Evolutionary conservation across 164 flowering plant species (phyloP).

Genomic region (Vitis amurensis): DNA sequence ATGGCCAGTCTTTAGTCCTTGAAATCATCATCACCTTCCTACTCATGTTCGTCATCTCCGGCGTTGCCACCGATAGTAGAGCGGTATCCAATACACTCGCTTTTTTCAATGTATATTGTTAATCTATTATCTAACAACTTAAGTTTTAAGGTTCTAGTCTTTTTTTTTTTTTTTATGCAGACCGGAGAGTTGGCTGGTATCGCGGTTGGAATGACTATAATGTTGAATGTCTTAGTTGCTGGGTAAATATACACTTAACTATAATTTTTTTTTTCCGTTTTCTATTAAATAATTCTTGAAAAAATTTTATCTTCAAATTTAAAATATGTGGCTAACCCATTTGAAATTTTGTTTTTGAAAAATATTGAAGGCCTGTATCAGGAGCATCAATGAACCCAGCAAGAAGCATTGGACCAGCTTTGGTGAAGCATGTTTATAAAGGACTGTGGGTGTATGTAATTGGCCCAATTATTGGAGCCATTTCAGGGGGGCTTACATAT

Average conservation of each 20-base stretch:
- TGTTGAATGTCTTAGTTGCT: constrained; percentile 34
- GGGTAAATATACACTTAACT: constrained; percentile 23
- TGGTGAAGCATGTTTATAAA: constrained; percentile 26
- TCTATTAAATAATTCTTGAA: no score
- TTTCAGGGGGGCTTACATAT: constrained; percentile 35
- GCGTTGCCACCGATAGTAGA: constrained; percentile 43
- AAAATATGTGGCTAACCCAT: no score
- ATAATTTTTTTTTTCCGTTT: no score
- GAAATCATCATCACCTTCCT: constrained; percentile 54
- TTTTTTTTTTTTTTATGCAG: constrained; percentile 10
- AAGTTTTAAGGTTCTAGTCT: background rate
- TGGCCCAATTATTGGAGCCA: constrained; percentile 37
- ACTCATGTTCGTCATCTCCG: constrained; percentile 59
- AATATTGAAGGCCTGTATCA: constrained; percentile 36
- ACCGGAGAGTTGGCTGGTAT: constrained; percentile 39
- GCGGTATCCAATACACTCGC: constrained; percentile 17
- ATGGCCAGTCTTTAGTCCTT: constrained; percentile 32
- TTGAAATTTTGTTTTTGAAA: no score
- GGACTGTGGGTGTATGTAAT: constrained; percentile 50
- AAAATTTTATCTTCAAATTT: no score
- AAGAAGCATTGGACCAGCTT: constrained; percentile 49
- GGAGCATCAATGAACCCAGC: constrained; percentile 71
- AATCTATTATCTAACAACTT: background rate
- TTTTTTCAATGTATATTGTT: no score
- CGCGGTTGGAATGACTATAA: constrained; percentile 38